Percentiles rank a stretch among this genome's conserved stretches.
phyloP scores from a whole-genome alignment of 768 basidiomycete species.

The Cyclocybe cylindracea region DNA sequence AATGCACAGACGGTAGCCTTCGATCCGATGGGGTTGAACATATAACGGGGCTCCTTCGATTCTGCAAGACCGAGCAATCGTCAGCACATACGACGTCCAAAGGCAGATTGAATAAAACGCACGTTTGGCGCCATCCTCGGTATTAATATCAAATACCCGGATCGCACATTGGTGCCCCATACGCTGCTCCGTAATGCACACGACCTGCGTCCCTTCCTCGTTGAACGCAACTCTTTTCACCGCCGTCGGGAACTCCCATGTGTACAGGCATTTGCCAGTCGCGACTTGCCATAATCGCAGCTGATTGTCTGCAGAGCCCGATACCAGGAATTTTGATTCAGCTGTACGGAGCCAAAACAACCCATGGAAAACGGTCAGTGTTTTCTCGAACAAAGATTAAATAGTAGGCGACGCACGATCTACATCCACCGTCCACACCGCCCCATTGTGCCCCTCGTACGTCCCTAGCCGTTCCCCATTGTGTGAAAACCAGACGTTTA shows the following conservation, averaged over 20 bases:
- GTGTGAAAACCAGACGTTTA: conserved; percentile 97
- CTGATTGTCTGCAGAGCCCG: conserved; percentile 93
- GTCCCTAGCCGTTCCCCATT: conserved; percentile 98
- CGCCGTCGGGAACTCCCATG: conserved; percentile 98
- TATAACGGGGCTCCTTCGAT: conserved; percentile 66
- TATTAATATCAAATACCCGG: conserved; percentile 85
- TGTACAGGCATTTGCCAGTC: conserved; percentile 89
- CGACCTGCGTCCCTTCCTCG: conserved; percentile 78
- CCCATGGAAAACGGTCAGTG: not conserved
- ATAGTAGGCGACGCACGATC: conserved; percentile 67
- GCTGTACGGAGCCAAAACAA: conserved; percentile 38
- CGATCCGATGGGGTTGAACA: conserved; percentile 88
- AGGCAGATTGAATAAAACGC: conserved; percentile 29
- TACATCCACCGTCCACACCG: conserved; percentile 95
- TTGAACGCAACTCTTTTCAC: conserved; percentile 95
- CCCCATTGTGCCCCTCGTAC: conserved; percentile 94
- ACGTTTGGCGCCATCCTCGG: conserved; percentile 84
- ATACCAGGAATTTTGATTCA: conserved; percentile 82
- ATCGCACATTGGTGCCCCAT: conserved; percentile 93
- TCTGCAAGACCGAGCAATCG: conserved; percentile 44
- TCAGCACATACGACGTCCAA: no score
- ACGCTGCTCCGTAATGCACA: conserved; percentile 96
- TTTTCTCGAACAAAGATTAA: not conserved
- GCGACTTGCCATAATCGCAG: conserved; percentile 89
- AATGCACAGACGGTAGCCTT: conserved; percentile 98